A percentile compares a stretch with the other conserved stretches of the same genome.
Evolutionary conservation across 1,139 yeast species (phyloP).

Genomic region (Zygosaccharomyces pseudobailii): DNA sequence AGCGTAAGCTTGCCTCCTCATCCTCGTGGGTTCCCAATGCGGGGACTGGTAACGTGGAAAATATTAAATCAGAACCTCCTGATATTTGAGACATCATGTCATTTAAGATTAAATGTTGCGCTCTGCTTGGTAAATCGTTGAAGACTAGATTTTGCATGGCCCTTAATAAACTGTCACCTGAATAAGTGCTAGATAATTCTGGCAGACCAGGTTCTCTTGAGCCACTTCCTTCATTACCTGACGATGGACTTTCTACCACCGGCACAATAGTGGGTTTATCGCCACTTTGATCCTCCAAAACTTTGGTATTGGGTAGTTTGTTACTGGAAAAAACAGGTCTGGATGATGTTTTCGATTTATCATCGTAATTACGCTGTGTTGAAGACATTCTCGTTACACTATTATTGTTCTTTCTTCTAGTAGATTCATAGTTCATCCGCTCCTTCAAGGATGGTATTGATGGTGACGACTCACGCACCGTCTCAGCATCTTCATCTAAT

Average conservation of each 20-base stretch:
- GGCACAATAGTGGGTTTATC: conserved; percentile 55
- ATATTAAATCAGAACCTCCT: conserved; percentile 59
- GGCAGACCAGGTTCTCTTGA: conserved; percentile 20
- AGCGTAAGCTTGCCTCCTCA: conserved; percentile 64
- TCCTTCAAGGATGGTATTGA: conserved; percentile 29
- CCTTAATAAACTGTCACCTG: conserved; percentile 28
- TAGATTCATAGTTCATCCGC: conserved; percentile 21
- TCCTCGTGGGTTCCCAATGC: conserved; percentile 71
- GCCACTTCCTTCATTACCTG: conserved; percentile 8
- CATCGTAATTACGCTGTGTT: conserved; percentile 27
- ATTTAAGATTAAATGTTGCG: conserved; percentile 83
- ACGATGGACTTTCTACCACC: conserved; percentile 35
- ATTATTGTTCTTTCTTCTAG: conserved; percentile 25
- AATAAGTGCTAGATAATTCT: conserved; percentile 27
- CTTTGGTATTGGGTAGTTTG: conserved; percentile 68
- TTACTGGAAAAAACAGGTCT: conserved; percentile 75
- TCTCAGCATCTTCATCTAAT: conserved; percentile 24
- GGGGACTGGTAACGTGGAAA: conserved; percentile 90
- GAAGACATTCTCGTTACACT: not conserved
- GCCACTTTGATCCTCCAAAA: conserved; percentile 65
- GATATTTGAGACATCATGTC: conserved; percentile 73
- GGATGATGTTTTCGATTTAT: conserved; percentile 25
- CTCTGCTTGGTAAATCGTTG: conserved; percentile 82
- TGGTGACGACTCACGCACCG: conserved; percentile 12
- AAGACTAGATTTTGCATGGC: conserved; percentile 50